A percentile compares a stretch with the other conserved stretches of the same genome.
Evolutionary conservation across 2,329 filamentous ascomycete genomes (phyloP).

Genomic region (Epichloe gansuensis): DNA sequence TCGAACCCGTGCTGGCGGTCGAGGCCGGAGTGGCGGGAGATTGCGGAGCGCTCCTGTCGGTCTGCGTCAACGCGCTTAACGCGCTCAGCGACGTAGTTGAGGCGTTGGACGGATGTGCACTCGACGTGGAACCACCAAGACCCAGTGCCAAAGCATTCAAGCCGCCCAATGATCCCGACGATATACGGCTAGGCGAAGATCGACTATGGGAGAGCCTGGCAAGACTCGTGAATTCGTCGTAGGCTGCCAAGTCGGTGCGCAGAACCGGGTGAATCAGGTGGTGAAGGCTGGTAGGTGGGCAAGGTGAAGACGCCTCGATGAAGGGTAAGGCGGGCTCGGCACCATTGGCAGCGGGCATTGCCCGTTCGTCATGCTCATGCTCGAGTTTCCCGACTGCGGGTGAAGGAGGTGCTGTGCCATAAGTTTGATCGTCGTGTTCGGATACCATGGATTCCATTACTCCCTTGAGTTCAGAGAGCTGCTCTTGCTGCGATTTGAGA

Average conservation of each 20-base stretch:
- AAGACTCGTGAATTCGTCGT: conserved; percentile 74
- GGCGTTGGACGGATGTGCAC: conserved; percentile 40
- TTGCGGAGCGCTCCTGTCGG: conserved; percentile 41
- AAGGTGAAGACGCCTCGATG: conserved; percentile 36
- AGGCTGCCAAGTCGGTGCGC: conserved; percentile 68
- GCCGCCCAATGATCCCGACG: conserved; percentile 55
- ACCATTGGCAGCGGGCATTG: conserved; percentile 14
- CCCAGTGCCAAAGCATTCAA: conserved; percentile 31
- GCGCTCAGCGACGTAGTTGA: conserved; percentile 48
- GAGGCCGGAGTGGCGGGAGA: conserved; percentile 48
- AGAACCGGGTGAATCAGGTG: conserved; percentile 76
- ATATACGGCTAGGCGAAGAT: conserved; percentile 47
- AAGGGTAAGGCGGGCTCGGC: conserved; percentile 22
- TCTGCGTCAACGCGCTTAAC: conserved; percentile 24
- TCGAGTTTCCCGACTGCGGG: conserved; percentile 65
- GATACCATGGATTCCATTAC: conserved; percentile 81
- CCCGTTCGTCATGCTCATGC: conserved; percentile 31
- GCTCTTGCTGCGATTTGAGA: conserved; percentile 82
- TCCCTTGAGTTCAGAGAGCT: conserved; percentile 78
- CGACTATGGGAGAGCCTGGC: conserved; percentile 54
- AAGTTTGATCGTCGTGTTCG: conserved; percentile 59
- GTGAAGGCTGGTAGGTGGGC: conserved; percentile 59
- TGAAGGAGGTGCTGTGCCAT: conserved; percentile 69
- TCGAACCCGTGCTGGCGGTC: conserved; percentile 32
- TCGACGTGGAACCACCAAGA: conserved; percentile 34